Percentiles rank a stretch among this genome's conserved stretches.
These are phyloP conservation scores for Dryadomyces quercus-mongolicae DNA, from an alignment of 2,329 filamentous ascomycete species.

Conservation along the genomic window DNA sequence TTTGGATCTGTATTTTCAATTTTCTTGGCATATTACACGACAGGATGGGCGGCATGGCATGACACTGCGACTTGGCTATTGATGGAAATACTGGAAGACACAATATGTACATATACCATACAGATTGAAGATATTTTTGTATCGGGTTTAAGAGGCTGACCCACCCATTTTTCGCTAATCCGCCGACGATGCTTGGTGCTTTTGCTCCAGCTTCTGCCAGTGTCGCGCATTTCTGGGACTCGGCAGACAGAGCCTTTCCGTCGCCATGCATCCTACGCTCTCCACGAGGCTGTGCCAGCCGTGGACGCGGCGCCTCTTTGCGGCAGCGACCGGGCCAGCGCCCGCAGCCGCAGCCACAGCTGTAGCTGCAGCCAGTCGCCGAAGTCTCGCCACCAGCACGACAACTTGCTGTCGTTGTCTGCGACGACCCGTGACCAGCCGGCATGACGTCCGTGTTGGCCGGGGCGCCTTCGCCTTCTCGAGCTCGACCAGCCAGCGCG, in stretches of 20 bases:
- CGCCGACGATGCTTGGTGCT: no score
- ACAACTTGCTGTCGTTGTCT: background rate
- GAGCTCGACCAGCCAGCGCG: background rate
- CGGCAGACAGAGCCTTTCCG: background rate
- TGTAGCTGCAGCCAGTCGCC: background rate
- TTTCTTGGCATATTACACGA: no score
- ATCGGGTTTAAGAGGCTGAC: no score
- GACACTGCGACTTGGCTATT: no score
- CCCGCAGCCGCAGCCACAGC: background rate
- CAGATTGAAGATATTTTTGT: no score
- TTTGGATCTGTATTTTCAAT: no score
- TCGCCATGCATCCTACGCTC: background rate
- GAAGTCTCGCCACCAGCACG: background rate
- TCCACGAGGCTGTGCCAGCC: slow-evolving; percentile 2
- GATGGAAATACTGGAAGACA: no score
- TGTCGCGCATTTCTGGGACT: background rate
- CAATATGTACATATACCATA: no score
- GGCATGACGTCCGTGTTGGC: background rate
- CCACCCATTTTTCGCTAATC: no score
- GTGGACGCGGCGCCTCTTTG: background rate
- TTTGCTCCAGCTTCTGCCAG: background rate
- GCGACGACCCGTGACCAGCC: background rate
- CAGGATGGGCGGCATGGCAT: no score
- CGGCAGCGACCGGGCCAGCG: background rate
- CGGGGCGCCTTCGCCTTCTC: slow-evolving; percentile 2